Percentiles rank a stretch among this genome's conserved stretches.
Conservation (phyloP, 352 stramenopile species). For the Sclerospora graminicola region DNA sequence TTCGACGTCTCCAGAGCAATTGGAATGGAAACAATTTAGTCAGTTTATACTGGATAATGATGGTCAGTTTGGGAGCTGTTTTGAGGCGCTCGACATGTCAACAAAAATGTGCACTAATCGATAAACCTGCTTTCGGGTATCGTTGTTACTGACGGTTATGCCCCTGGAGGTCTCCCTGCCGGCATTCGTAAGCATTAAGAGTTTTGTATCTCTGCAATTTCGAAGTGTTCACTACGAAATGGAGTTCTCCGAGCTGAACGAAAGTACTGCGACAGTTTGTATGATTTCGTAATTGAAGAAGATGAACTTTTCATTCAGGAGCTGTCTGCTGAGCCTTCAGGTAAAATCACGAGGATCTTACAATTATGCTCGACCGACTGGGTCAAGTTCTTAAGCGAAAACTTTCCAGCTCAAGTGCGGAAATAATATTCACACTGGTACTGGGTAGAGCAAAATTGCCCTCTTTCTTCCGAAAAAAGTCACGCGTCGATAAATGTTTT, state of each 20-base stretch:
- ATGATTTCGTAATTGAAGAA: slow-evolving; percentile 23
- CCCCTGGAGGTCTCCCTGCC: slow-evolving; percentile 22
- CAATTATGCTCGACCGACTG: slow-evolving; percentile 25
- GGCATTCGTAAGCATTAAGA: slow-evolving; percentile 18
- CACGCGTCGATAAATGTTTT: slow-evolving; percentile 11
- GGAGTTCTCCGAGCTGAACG: too few relatives aligned
- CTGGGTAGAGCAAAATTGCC: slow-evolving; percentile 29
- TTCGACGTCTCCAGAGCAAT: too few relatives aligned
- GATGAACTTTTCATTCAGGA: slow-evolving; percentile 29
- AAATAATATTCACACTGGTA: slow-evolving; percentile 41
- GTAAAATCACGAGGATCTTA: slow-evolving; percentile 10
- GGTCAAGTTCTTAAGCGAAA: too few relatives aligned
- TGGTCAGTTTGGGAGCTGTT: slow-evolving; percentile 20
- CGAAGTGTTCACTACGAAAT: slow-evolving; percentile 33
- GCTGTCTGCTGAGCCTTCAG: slow-evolving; percentile 1
- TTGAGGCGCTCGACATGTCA: too few relatives aligned
- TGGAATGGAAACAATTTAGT: too few relatives aligned
- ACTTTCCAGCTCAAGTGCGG: slow-evolving; percentile 18
- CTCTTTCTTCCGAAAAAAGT: slow-evolving; percentile 21
- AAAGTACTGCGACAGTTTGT: slow-evolving; percentile 20
- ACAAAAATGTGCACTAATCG: too few relatives aligned
- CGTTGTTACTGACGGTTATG: slow-evolving; percentile 30
- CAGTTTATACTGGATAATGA: too few relatives aligned
- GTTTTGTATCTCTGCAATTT: slow-evolving; percentile 38
- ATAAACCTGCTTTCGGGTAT: too few relatives aligned